Base-by-base conservation (phyloP, 305 asterid genomes). In the Fraxinus greggii region DNA sequence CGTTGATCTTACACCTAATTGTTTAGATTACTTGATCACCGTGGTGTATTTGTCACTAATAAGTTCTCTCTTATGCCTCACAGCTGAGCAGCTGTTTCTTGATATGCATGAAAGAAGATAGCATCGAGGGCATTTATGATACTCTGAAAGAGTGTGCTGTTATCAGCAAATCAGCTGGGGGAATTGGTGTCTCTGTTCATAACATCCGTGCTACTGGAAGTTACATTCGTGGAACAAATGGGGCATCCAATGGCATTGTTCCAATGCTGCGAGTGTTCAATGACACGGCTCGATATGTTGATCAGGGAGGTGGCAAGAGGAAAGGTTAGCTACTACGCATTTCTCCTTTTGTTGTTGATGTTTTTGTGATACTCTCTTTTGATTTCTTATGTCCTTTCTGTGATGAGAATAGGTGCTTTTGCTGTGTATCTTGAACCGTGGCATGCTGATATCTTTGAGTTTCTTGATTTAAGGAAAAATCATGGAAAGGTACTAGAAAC, bases 231-330 rank as follows among this genome's bases (percentile, higher is more conserved):
- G 99, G 99, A 83, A 97, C 99, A 26, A 94, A 97, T 89, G 99
- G 98, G 72, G 86, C 90, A 78, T 97, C 99, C 10, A 97, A 97
- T 91, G 99, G 98, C 48, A 92, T 97, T 85, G 96, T 97, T 78
- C 99, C 99, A 4, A 92, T 97, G 99, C 93, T 97, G 51, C 90
- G 98, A 26, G 98, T 93, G 81, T 94, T 94, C 87, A 94, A 97
- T 87, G 99, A 94, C 79, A 94, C 98, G 32, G 99, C 99, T 80
- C 92, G 98, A 12, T 93, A 94, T 87, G 98, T 97, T 80, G 98
- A 97, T 78, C 98, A 94, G 81, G 98, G 99, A 3, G 99, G 98
- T 79, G 99, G 99, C 91, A 96, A 94, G 90, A 91, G 99, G 83
- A 96, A 96, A 85, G 99, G 99, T 94, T 36, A 42, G 84, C 54